Evolutionary conservation across 2,329 filamentous ascomycete species (phyloP), one percentile per base, ranked within the genome.

Genomic region (Uncinocarpus reesii): DNA sequence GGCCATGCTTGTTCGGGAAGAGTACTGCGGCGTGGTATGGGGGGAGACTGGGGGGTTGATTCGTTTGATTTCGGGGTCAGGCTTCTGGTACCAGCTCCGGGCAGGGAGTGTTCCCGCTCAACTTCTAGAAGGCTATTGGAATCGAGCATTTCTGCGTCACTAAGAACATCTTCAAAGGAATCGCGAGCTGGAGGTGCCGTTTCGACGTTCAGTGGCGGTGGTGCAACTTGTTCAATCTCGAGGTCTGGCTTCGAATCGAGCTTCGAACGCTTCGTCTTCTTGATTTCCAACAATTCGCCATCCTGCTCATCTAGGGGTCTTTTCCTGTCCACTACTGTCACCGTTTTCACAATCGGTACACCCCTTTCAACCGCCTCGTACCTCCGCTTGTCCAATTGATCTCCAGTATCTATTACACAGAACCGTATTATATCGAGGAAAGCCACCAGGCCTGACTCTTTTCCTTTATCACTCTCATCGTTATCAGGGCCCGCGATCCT

Each of bases 341-440:
- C 32, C n/a, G n/a, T n/a, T 21, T 44, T 48, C 11, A 48, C 13
- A 10, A 47, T 35, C 15, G 40, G 42, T 18, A 20, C 41, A 3
- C 38, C 47, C 15, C 7, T 24, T 15, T 50, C 42, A 35, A 50
- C 42, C 31, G 3, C 15, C 2, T 18, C 31, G 24, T 50, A 40
- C 34, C 34, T 21, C 23, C 50, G 20, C 23, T 13, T 23, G 2
- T 15, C 31, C 8, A 21, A 11, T 10, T 8, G 13, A 5, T 24
- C 5, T 45, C 10, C 32, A 10, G 20, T 7, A 18, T 44, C 24
- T 1, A 55, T 31, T 36, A 48, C 53, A 32, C 48, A 50, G 38
- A 57, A 60, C 18, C 55, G 53, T 13, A 54, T 51, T 11, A 62
- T 50, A 4, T 57, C 58, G 16, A 62, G 36, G 47, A 57, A 62